phyloP scores from a whole-genome alignment of 108 stramenopile genomes.

The Hondaea fermentalgiana region DNA sequence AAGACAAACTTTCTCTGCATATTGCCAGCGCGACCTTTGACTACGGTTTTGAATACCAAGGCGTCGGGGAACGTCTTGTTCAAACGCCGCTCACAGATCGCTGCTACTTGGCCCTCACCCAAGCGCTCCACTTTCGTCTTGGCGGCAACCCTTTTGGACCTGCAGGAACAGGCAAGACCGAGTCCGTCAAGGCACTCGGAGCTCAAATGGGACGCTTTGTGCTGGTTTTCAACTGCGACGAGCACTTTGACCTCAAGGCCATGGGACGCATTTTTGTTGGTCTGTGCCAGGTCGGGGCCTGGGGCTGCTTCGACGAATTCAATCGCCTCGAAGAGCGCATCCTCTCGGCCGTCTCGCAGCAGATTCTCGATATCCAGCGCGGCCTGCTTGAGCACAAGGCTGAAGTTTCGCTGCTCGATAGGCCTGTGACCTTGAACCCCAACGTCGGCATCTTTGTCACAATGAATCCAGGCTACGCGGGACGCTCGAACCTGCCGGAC shows the following conservation, averaged over 20 bases:
- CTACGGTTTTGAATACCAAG: constrained; percentile 96
- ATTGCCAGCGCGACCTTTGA: constrained; percentile 86
- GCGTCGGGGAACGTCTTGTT: constrained; percentile 92
- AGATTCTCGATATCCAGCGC: constrained; percentile 87
- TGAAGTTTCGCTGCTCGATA: constrained; percentile 18
- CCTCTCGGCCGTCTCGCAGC: constrained; percentile 89
- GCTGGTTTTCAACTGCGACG: constrained; percentile 94
- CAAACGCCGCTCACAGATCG: constrained; percentile 95
- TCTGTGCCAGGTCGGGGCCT: constrained; percentile 89
- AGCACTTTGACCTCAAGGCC: constrained; percentile 89
- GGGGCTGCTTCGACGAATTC: constrained; percentile 95
- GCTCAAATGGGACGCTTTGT: constrained; percentile 90
- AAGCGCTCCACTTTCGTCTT: constrained; percentile 89
- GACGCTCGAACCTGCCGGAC: constrained; percentile 95
- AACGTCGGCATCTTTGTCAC: constrained; percentile 96
- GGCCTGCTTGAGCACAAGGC: constrained; percentile 62
- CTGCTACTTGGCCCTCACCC: constrained; percentile 90
- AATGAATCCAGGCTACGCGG: constrained; percentile 99
- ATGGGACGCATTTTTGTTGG: constrained; percentile 96
- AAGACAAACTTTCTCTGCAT: constrained; percentile 66
- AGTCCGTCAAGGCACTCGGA: constrained; percentile 92
- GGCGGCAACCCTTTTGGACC: constrained; percentile 97
- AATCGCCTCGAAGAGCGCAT: constrained; percentile 95
- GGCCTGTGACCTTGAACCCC: constrained; percentile 62
- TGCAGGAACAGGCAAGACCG: constrained; percentile 98